Base-by-base conservation (phyloP, 352 stramenopile genomes). In the Globisporangium ultimum region DNA sequence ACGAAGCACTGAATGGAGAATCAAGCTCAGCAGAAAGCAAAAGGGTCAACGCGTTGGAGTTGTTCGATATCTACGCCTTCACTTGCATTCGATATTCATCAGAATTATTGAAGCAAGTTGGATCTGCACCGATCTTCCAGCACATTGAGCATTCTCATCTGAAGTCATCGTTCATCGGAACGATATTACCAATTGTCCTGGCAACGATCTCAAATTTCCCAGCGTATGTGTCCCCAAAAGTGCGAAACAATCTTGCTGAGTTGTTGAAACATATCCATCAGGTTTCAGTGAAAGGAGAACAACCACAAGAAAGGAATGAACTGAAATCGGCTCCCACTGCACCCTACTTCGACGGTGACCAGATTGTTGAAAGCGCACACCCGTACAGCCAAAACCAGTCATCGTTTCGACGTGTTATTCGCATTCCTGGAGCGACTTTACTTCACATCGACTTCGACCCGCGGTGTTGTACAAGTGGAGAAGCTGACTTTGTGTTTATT, bases 401-500 rank as follows among this genome's bases (percentile, higher is more conserved):
- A 40, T 68, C 80, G 15, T 77, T 89, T 60, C 76, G 79, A 6
- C 80, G 82, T 46, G 72, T 86, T 20, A 62, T 91, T 21, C 68
- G 67, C 12, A 75, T 89, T 53, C 67, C 78, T 55, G 77, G 75
- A 20, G 80, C 83, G 2, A 78, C 54, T 8, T 64, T 74, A 14
- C 50, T 93, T 9, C 77, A 85, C 32, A 86, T 90, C 41, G 70
- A 86, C 21, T 93, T 93, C 61, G 83, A 93, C 18, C 66, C 69
- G 42, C 73, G 71, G 6, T 89, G 74, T 36, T 71, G 70, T 41
- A 93, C 83, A 20, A 67, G 74, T 6, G 70, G 74, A 46, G 74
- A 87, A 56, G 71, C 71, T 17, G 82, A 92, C 60, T 87, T 89
- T 45, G 72, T 90, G 15, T 76, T 84, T 18, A 74, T 92, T 15